A percentile compares a stretch with the other conserved stretches of the same genome.
phyloP scores from a whole-genome alignment of 106 monocot genomes.

The Gastrodia elata region DNA sequence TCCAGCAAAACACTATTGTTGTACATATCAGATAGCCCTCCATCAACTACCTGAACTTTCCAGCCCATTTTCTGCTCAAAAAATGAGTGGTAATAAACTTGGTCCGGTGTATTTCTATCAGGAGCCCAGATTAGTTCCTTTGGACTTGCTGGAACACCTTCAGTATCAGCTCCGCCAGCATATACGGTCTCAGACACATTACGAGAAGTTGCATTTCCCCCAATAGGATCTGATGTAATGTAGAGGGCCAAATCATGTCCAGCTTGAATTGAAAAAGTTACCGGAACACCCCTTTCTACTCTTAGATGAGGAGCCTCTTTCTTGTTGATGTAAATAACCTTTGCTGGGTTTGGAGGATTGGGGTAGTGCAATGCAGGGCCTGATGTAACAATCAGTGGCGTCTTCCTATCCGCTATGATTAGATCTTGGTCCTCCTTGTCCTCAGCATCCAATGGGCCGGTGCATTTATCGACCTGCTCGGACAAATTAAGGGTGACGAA shows the following conservation, averaged over 20 bases:
- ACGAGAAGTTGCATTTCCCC: conserved; percentile 77
- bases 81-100: conserved; percentile 80
- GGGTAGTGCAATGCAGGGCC: conserved; percentile 79
- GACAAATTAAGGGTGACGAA: conserved; percentile 69
- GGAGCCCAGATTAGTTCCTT: conserved; percentile 69
- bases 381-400: conserved; percentile 52
- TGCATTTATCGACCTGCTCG: conserved; percentile 37
- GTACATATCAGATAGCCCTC: conserved; percentile 92
- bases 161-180: conserved; percentile 58
- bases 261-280: conserved; percentile 84
- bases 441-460: conserved; percentile 74
- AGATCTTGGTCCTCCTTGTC: conserved; percentile 88
- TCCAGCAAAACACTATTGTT: conserved; percentile 85
- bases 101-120: conserved; percentile 85
- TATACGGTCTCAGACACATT: conserved; percentile 75
- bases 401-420: conserved; percentile 68
- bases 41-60: conserved; percentile 94
- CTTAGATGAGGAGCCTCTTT: conserved; percentile 80
- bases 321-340: conserved; percentile 90
- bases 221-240: conserved; percentile 83
- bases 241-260: conserved; percentile 93
- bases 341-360: conserved; percentile 79
- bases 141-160: conserved; percentile 86
- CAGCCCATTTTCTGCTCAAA: conserved; percentile 91
- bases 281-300: conserved; percentile 89